Base-by-base conservation (phyloP, 257 asterid species). In the Gardenia jasminoides region DNA sequence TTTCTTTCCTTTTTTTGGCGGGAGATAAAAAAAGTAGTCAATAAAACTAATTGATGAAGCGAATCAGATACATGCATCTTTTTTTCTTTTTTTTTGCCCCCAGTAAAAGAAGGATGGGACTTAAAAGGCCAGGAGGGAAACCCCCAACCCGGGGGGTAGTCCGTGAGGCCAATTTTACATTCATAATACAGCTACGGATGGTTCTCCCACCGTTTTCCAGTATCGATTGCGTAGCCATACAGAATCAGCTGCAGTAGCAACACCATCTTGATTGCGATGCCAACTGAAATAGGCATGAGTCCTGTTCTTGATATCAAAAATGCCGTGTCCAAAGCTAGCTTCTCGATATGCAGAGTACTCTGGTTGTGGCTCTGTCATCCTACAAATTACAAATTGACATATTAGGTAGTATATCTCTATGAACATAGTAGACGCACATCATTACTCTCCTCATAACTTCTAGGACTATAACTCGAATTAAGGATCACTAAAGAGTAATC, bases 281-380 rank as follows among this genome's bases (percentile, higher is more conserved):
- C 96, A 91, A 17, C 84, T 82, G 47, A 87, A 89, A 76, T 84
- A 69, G n/a, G 92, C 90, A 72, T 81, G 89, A 61, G 90, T 87
- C 68, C 86, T 76, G 88, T 91, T 88, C 80, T 88, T 91, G 62
- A 91, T 87, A 62, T 89, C 89, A 6, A 91, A 74, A 3, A 84
- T 80, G 36, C 89, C 92, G 8, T 88, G 96, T 1, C 94, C 96
- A 64, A 78, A 86, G 81, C 94, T 91, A 16, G 92, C 88, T 80
- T 91, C 94, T 1, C 92, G 84, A 56, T 87, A 87, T 15, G 90
- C 90, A 4, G 96, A 91, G 77, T 91, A 89, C 10, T 72, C 79
- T 44, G 90, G 92, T 59, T 87, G 94, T 69, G 96, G 92, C 80
- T 87, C 72, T 17, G 86, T 91, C 91, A 91, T 87, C 84, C 96